These are phyloP conservation scores for Globisporangium canariense DNA, from an alignment of 352 stramenopile genomes.

Conservation along the genomic window DNA sequence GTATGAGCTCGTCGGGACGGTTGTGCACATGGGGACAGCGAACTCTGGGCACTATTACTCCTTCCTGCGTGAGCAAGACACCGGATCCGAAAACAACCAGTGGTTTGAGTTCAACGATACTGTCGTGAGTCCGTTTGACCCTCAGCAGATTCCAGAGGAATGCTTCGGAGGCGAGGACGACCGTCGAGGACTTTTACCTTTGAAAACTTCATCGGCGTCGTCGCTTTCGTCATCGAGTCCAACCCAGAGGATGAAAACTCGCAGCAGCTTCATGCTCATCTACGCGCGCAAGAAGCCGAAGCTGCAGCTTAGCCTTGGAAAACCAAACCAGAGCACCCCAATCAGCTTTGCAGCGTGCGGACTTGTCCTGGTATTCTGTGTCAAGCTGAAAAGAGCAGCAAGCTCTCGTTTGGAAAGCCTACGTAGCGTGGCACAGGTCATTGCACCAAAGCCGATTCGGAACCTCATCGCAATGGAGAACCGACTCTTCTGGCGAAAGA, in stretches of 20 bases:
- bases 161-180: slow-evolving; percentile 66
- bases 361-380: slow-evolving; percentile 32
- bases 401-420: slow-evolving; percentile 38
- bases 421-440: slow-evolving; percentile 41
- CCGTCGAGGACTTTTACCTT: slow-evolving; percentile 10
- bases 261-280: slow-evolving; percentile 88
- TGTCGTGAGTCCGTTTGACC: slow-evolving; percentile 74
- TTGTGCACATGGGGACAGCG: slow-evolving; percentile 86
- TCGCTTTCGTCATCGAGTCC: slow-evolving; percentile 18
- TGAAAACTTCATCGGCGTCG: slow-evolving; percentile 11
- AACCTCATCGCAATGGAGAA: slow-evolving; percentile 81
- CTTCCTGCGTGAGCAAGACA: slow-evolving; percentile 72
- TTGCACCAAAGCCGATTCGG: slow-evolving; percentile 70
- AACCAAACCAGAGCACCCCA: neutral
- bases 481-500: slow-evolving; percentile 82
- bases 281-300: slow-evolving; percentile 62
- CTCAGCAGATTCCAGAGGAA: slow-evolving; percentile 61
- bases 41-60: slow-evolving; percentile 91
- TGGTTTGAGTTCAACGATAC: slow-evolving; percentile 91
- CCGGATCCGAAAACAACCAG: slow-evolving; percentile 23
- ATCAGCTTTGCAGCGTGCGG: slow-evolving; percentile 4
- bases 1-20: slow-evolving; percentile 84
- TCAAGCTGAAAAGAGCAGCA: slow-evolving; percentile 30
- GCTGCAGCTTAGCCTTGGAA: slow-evolving; percentile 20
- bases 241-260: slow-evolving; percentile 59